Evolutionary conservation across 352 stramenopile species (phyloP), one percentile per base, ranked within the genome.

Genomic region (Pythium rhizo-oryzae): DNA sequence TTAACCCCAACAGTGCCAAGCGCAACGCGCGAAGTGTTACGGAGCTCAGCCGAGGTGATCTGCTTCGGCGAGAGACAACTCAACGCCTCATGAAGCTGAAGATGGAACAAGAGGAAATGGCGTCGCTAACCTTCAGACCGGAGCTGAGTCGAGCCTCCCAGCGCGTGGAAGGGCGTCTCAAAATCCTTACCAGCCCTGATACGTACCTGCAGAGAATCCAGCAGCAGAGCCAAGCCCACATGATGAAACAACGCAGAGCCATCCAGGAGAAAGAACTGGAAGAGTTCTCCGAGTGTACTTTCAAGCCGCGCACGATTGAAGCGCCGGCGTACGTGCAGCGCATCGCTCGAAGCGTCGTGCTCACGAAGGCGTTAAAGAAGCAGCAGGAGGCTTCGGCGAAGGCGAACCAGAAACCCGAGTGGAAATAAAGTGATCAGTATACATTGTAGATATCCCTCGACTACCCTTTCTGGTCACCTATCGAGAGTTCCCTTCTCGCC

Each of bases 101-200:
- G 61, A 92, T 93, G 85, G 88, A 94, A 75, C 88, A 96, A 68
- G 79, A 93, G 35, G 88, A 96, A 54, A 92, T 96, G 86, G 77
- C 80, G 16, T 72, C 81, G 4, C 64, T 96, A 24, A 96, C 88
- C 9, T 96, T 96, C 61, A 80, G 81, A 5, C 88, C 88, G 25
- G 81, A 87, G 60, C 69, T 96, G 52, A 94, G 89, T 52, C 82
- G 82, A 44, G 70, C 80, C 25, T 92, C 84, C 1, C 76, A 91
- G 46, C 79, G 75, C 21, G 70, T 85, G 41, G 84, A 96, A 73
- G 82, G 88, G 25, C 77, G 82, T 39, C 81, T 96, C 56, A 93
- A 93, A 62, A 92, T 96, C 63, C 67, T 92, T 19, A 86, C 77
- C 11, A 92, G 77, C 43, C 87, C 87, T 4, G 87, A 94, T 15